Conservation (phyloP, 495 filamentous ascomycete genomes). For the Xylaria bambusicola region DNA sequence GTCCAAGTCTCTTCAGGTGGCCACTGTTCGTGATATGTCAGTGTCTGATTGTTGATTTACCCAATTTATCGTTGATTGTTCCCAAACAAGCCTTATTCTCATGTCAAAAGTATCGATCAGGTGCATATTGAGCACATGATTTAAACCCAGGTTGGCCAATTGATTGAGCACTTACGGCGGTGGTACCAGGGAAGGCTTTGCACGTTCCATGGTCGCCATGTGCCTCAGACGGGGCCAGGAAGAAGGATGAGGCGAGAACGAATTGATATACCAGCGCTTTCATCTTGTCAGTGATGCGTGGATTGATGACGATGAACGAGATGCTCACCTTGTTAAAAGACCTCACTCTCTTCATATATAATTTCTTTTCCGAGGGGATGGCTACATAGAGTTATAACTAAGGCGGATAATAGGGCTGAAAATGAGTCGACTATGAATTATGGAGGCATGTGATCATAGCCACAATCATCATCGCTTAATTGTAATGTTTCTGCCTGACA, state of each 20-base stretch:
- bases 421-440: not conserved
- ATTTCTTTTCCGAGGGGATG: not conserved
- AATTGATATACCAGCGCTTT: constrained; percentile 8
- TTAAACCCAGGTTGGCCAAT: not conserved
- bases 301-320: not conserved
- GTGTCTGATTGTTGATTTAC: no score
- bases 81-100: no score
- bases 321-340: not conserved
- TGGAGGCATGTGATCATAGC: not conserved
- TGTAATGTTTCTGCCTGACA: not conserved
- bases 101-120: not conserved
- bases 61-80: no score
- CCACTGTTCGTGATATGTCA: constrained; percentile 24
- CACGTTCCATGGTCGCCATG: constrained; percentile 21
- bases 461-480: not conserved
- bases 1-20: constrained; percentile 34
- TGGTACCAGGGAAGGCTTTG: constrained; percentile 36
- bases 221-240: constrained; percentile 6
- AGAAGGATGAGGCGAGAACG: constrained; percentile 5
- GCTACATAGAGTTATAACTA: not conserved
- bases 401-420: not conserved
- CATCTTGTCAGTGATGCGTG: constrained; percentile 6
- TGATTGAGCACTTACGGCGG: constrained; percentile 10
- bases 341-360: not conserved
- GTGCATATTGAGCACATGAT: not conserved